Evolutionary conservation across 257 asterid genomes (phyloP), one percentile per base, ranked within the genome.

Genomic region (Buddleja alternifolia): DNA sequence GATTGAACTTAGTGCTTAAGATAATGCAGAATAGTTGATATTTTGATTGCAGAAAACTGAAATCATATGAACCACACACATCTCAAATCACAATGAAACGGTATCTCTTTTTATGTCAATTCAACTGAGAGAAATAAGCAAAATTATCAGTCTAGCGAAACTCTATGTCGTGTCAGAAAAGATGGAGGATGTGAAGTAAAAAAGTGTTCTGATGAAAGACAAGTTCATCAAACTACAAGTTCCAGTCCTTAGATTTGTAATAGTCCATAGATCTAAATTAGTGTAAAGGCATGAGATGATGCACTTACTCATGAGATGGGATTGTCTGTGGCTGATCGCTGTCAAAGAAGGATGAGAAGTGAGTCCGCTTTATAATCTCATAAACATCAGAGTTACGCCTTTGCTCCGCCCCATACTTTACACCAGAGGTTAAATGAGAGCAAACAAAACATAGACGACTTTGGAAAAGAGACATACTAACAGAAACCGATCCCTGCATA

Each of bases 391-490:
- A 72, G 19, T 90, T 90, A 3, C 98, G 95, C 79, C 92, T 85
- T 15, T 82, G 83, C 74, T 88, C 90, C 11, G 94, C 96, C 24
- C 91, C 96, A 15, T 55, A 82, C 73, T 90, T 90, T 9, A 81
- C 85, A 11, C 98, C 98, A 8, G 98, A 93, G 54, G 97, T 81
- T 77, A 93, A 77, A 75, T 90, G 98, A 56, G 98, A 93, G 70
- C 98, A 93, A 41, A 90, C 97, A 19, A 93, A 90, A 90, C 98
- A 93, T 17, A 93, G 77, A 12, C 95, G 88, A 23, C 89, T 80
- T 44, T 93, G 98, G 77, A 73, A 93, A 54, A 93, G 83, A 23
- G 98, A 85, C 95, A 90, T 86, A 61, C 98, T 93, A 10, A 93
- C 84, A 39, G 98, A 93, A 63, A 93, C 93, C 37, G 98, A 93